A percentile compares a stretch with the other conserved stretches of the same genome.
Evolutionary conservation across 352 stramenopile genomes (phyloP).

Genomic region (Pythium dissotocum): DNA sequence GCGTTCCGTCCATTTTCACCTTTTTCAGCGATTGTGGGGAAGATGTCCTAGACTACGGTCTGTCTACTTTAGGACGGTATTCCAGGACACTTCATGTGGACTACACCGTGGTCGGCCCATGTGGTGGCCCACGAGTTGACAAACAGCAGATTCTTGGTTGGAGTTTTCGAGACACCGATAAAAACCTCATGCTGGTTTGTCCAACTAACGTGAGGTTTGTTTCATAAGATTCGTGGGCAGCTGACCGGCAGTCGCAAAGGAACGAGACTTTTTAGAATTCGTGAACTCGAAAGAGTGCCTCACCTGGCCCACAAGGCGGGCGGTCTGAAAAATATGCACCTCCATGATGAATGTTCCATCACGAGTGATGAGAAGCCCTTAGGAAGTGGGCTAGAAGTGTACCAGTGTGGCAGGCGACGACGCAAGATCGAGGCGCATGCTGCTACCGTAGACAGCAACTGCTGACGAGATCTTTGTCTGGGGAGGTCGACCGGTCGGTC

Average conservation of each 20-base stretch:
- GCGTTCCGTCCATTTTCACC: conserved; percentile 14
- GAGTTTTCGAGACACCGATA: background rate
- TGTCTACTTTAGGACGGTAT: conserved; percentile 1
- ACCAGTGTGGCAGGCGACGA: background rate
- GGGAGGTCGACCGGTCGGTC: background rate
- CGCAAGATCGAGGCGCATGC: background rate
- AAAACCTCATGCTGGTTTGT: background rate
- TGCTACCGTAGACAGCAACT: background rate
- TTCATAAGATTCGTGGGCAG: background rate
- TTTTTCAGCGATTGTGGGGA: background rate
- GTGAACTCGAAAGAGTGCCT: background rate
- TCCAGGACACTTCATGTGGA: background rate
- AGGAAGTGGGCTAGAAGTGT: too few relatives aligned
- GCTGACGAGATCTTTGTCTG: background rate
- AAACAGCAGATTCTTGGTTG: background rate
- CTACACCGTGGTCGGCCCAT: background rate
- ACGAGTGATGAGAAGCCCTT: too few relatives aligned
- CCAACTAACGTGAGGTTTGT: background rate
- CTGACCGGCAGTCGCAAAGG: background rate
- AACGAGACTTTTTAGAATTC: background rate
- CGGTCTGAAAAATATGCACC: background rate
- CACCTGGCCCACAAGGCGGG: too few relatives aligned
- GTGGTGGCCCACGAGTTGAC: background rate
- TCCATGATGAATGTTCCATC: background rate
- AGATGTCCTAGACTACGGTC: background rate